Percentiles rank a stretch among this genome's conserved stretches.
Evolutionary conservation across 371 early-diverging fungal species (phyloP).

Genomic region (Mucor racemosus): DNA sequence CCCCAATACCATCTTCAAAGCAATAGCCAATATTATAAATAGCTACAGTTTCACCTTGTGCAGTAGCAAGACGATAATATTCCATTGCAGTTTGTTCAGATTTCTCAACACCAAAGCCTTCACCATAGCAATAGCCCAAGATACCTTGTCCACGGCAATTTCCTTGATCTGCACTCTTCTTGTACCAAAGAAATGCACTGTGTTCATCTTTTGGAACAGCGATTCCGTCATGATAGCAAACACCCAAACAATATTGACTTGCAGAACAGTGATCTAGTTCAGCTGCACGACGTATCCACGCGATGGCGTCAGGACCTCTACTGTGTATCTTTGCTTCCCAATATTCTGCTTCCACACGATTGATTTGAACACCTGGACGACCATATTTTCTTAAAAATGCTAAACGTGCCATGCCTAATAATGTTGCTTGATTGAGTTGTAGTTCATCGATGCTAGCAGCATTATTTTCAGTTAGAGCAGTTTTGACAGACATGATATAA

Average conservation of each 20-base stretch:
- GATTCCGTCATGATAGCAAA: slow-evolving; percentile 72
- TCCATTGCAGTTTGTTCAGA: slow-evolving; percentile 69
- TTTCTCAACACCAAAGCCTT: slow-evolving; percentile 78
- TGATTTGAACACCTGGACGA: slow-evolving; percentile 69
- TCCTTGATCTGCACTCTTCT: slow-evolving; percentile 59
- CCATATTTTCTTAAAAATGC: slow-evolving; percentile 77
- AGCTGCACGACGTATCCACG: slow-evolving; percentile 66
- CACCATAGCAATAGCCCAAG: slow-evolving; percentile 75
- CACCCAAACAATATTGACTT: slow-evolving; percentile 61
- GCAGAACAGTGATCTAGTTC: slow-evolving; percentile 37
- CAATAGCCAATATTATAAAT: slow-evolving; percentile 85
- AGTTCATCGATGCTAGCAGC: neutral
- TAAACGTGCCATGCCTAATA: slow-evolving; percentile 61
- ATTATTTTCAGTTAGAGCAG: slow-evolving; percentile 36
- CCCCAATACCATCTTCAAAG: slow-evolving; percentile 86
- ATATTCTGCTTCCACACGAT: slow-evolving; percentile 66
- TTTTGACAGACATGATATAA: slow-evolving; percentile 51
- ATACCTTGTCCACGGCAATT: slow-evolving; percentile 73
- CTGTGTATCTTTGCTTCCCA: slow-evolving; percentile 43
- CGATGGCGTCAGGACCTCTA: slow-evolving; percentile 37
- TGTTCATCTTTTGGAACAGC: slow-evolving; percentile 53
- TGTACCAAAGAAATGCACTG: slow-evolving; percentile 64
- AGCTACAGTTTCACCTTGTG: slow-evolving; percentile 68
- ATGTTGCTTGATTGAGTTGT: slow-evolving; percentile 26
- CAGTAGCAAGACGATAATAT: slow-evolving; percentile 72